These are phyloP conservation scores for Monilinia fructicola DNA, from an alignment of 2,329 filamentous ascomycete genomes.

Conservation along the genomic window DNA sequence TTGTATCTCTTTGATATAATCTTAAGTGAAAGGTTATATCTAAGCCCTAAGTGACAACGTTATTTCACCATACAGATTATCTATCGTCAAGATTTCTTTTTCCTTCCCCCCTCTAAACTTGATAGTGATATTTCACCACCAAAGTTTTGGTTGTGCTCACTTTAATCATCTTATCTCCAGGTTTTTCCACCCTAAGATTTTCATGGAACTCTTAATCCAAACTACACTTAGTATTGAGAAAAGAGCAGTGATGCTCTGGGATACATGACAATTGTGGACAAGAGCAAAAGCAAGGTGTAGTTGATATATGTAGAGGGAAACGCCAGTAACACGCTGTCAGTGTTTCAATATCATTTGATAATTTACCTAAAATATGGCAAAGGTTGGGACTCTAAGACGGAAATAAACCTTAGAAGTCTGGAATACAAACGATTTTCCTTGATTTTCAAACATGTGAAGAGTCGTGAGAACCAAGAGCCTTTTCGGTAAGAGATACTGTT, in stretches of 20 bases:
- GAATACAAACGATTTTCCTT: background rate
- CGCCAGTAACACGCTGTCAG: background rate
- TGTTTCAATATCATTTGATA: background rate
- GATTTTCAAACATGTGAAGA: background rate
- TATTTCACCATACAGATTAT: background rate
- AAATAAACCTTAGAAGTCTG: background rate
- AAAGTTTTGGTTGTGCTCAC: no score
- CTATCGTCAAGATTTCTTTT: background rate
- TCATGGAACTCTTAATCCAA: no score
- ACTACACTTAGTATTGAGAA: no score
- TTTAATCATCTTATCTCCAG: no score
- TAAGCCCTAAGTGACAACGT: background rate
- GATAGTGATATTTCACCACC: no score
- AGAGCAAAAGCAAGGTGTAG: no score
- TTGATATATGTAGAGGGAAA: no score
- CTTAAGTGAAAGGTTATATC: background rate
- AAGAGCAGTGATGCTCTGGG: no score
- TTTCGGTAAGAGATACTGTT: background rate
- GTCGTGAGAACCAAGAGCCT: background rate
- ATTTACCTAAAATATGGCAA: background rate
- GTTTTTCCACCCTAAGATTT: no score
- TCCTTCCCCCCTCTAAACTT: background rate
- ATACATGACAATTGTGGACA: no score
- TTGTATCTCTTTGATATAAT: background rate
- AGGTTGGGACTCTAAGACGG: background rate